These are phyloP conservation scores for Cladorrhinum sp. DNA, from an alignment of 2,329 filamentous ascomycete species.

Conservation along the genomic window DNA sequence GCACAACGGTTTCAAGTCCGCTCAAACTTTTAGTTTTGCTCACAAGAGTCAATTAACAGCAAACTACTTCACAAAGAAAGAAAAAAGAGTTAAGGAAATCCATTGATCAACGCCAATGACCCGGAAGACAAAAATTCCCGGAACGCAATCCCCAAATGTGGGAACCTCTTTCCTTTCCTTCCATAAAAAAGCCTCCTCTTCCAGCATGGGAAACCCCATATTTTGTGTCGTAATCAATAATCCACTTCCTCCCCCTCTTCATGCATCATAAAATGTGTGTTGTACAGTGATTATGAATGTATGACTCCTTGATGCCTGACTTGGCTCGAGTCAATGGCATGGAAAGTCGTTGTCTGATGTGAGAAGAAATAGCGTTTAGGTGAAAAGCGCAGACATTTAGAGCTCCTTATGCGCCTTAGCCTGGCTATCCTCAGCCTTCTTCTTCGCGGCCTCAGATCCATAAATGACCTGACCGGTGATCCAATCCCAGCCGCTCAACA, in stretches of 20 bases:
- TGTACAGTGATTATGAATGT: background rate
- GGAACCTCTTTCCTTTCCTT: background rate
- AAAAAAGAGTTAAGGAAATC: background rate
- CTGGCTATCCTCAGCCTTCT: slow-evolving; percentile 44
- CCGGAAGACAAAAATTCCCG: background rate
- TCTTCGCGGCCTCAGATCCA: slow-evolving; percentile 47
- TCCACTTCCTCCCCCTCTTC: background rate
- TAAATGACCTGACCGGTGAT: slow-evolving; percentile 46
- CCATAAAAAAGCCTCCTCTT: background rate
- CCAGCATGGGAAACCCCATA: background rate
- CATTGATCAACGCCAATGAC: background rate
- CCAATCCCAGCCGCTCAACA: slow-evolving; percentile 51
- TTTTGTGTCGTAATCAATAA: background rate
- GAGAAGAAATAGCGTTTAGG: background rate
- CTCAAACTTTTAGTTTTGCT: no score
- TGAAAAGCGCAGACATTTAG: slow-evolving; percentile 32
- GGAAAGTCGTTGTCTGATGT: background rate
- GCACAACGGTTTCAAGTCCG: no score
- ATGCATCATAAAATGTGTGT: background rate
- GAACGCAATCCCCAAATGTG: background rate
- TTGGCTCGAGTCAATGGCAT: background rate
- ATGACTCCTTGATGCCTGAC: background rate
- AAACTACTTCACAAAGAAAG: background rate
- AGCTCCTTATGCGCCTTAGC: slow-evolving; percentile 49
- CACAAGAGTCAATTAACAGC: background rate